A percentile compares a stretch with the other conserved stretches of the same genome.
phyloP scores from a whole-genome alignment of 257 asterid species.

The Solanum pimpinellifolium region DNA sequence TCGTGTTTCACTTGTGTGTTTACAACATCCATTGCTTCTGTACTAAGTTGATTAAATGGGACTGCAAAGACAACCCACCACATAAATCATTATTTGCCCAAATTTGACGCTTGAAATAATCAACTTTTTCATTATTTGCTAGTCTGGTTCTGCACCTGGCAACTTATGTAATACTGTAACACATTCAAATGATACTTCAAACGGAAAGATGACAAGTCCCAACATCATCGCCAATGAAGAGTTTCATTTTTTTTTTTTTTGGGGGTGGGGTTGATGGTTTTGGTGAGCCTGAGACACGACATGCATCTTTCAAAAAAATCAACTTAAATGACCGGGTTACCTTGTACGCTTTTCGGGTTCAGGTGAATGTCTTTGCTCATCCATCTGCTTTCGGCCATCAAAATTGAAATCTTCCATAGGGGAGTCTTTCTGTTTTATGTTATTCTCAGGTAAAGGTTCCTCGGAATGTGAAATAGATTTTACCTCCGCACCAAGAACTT shows the following conservation, averaged over 20 bases:
- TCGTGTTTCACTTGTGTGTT: not conserved
- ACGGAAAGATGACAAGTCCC: not conserved
- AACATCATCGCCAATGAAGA: not conserved
- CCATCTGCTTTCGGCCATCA: conserved; percentile 10
- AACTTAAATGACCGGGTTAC: conserved; percentile 13
- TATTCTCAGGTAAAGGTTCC: conserved; percentile 3
- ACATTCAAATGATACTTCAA: not conserved
- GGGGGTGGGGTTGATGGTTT: not conserved
- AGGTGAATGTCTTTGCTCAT: conserved; percentile 21
- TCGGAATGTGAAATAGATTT: conserved; percentile 15
- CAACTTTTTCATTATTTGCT: not conserved
- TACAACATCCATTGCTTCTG: not conserved
- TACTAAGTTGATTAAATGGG: not conserved
- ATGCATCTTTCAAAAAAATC: not conserved
- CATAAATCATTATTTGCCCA: not conserved
- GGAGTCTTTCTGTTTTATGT: conserved; percentile 12
- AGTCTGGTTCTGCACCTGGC: not conserved
- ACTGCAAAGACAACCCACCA: not conserved
- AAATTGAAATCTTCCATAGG: conserved; percentile 5
- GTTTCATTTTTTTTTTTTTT: not conserved
- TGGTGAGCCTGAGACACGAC: not conserved
- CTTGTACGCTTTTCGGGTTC: conserved; percentile 18
- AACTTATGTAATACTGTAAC: not conserved
- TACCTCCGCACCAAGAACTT: not conserved
- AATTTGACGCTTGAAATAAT: not conserved